These are phyloP conservation scores for Fusarium lyarnte DNA, from an alignment of 2,329 filamentous ascomycete species.

Conservation along the genomic window DNA sequence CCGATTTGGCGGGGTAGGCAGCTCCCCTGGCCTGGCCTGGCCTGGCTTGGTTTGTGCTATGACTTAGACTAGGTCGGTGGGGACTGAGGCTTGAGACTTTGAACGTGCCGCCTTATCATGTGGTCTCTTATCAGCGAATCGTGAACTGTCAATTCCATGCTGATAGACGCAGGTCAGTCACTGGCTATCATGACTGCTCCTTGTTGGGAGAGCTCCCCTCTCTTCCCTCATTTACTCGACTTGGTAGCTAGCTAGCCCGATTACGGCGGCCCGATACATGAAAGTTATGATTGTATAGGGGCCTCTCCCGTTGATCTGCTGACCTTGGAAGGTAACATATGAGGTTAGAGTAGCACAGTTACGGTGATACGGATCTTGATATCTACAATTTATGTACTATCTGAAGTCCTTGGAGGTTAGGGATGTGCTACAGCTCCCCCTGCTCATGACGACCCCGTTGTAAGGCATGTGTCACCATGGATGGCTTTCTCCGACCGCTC, in stretches of 20 bases:
- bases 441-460: slow-evolving; percentile 20
- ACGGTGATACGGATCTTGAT: slow-evolving; percentile 19
- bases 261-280: slow-evolving; percentile 32
- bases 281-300: slow-evolving; percentile 36
- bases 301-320: slow-evolving; percentile 24
- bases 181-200: slow-evolving; percentile 36
- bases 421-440: slow-evolving; percentile 24
- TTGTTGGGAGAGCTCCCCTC: slow-evolving; percentile 36
- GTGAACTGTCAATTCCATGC: slow-evolving; percentile 23
- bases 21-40: slow-evolving; percentile 33
- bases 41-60: slow-evolving; percentile 22
- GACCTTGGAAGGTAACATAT: slow-evolving; percentile 28
- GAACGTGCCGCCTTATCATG: slow-evolving; percentile 38
- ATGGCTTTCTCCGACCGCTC: slow-evolving; percentile 33
- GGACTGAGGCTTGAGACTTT: slow-evolving; percentile 34
- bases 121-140: slow-evolving; percentile 41
- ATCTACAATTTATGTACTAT: slow-evolving; percentile 35
- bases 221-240: slow-evolving; percentile 1
- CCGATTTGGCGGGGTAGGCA: slow-evolving; percentile 45
- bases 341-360: slow-evolving; percentile 17
- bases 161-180: slow-evolving; percentile 19
- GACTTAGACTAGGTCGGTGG: slow-evolving; percentile 24
- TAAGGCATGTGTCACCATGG: slow-evolving; percentile 23
- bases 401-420: slow-evolving; percentile 21
- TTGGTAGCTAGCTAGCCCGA: slow-evolving; percentile 8